Percentiles rank a stretch among this genome's conserved stretches.
phyloP scores from a whole-genome alignment of 2,329 filamentous ascomycete genomes.

The Sporothrix mexicana region DNA sequence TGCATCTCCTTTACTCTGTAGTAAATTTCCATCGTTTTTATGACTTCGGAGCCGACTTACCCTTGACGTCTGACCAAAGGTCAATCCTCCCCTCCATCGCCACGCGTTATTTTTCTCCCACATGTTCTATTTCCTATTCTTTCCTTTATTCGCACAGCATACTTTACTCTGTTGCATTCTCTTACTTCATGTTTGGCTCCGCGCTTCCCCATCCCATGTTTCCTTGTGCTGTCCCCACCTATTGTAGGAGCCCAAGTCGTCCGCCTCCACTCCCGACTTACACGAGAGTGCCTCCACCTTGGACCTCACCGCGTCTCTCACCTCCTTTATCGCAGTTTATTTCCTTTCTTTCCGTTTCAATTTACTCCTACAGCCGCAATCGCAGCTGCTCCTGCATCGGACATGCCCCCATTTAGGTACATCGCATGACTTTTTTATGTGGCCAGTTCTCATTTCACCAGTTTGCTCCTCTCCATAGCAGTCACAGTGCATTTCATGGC shows the following conservation, averaged over 20 bases:
- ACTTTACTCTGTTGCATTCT: too few relatives aligned
- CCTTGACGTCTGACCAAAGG: too few relatives aligned
- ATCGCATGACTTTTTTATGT: slow-evolving; percentile 11
- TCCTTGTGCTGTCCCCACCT: background rate
- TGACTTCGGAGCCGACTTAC: too few relatives aligned
- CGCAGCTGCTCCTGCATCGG: slow-evolving; percentile 34
- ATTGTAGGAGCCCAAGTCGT: background rate
- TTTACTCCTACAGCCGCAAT: background rate
- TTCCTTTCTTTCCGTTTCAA: background rate
- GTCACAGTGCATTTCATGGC: background rate
- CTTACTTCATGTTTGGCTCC: background rate
- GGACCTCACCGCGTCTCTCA: slow-evolving; percentile 23
- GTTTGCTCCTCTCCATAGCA: background rate
- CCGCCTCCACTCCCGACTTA: background rate
- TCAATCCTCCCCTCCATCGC: too few relatives aligned
- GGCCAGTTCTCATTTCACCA: background rate
- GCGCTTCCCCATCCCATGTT: background rate
- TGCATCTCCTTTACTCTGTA: too few relatives aligned
- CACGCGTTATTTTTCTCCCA: too few relatives aligned
- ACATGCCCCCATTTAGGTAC: slow-evolving; percentile 13
- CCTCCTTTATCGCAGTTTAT: background rate
- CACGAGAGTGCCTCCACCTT: slow-evolving; percentile 6
- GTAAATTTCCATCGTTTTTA: too few relatives aligned
- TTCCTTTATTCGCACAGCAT: too few relatives aligned
- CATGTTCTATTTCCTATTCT: too few relatives aligned